Conservation (phyloP, 2,329 filamentous ascomycete species). For the Aspergillus jensenii region DNA sequence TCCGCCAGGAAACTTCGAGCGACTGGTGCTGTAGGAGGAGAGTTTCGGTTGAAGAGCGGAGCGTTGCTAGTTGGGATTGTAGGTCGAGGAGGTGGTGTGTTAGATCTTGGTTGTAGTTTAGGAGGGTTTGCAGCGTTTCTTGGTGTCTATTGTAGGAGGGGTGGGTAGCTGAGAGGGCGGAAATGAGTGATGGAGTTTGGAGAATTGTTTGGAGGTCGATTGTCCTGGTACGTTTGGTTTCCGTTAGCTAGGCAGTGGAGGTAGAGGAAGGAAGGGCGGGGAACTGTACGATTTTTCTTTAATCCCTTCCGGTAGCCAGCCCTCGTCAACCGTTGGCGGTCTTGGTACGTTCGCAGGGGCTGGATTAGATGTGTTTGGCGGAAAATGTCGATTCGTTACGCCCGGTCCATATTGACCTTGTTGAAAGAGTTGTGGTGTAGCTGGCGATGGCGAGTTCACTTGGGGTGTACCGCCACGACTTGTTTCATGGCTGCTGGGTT, state of each 20-base stretch:
- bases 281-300: constrained; percentile 76
- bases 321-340: constrained; percentile 53
- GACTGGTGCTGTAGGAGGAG: constrained; percentile 80
- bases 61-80: constrained; percentile 48
- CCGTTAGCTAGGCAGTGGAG: not conserved
- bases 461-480: constrained; percentile 67
- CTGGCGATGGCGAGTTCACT: constrained; percentile 44
- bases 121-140: constrained; percentile 61
- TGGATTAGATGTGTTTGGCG: constrained; percentile 12
- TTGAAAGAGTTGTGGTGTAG: constrained; percentile 41
- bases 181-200: constrained; percentile 65
- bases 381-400: constrained; percentile 5
- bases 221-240: constrained; percentile 22
- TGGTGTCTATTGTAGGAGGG: constrained; percentile 68
- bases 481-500: constrained; percentile 67
- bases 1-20: constrained; percentile 87
- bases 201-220: constrained; percentile 72
- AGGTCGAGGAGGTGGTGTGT: constrained; percentile 50
- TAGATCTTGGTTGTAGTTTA: constrained; percentile 71
- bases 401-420: constrained; percentile 23
- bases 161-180: constrained; percentile 74
- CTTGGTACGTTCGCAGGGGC: constrained; percentile 20
- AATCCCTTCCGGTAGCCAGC: constrained; percentile 74
- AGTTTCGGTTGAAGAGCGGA: constrained; percentile 71
- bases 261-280: constrained; percentile 17